Base-by-base conservation (phyloP, 331 rosid species). In the Quercus phellos region DNA sequence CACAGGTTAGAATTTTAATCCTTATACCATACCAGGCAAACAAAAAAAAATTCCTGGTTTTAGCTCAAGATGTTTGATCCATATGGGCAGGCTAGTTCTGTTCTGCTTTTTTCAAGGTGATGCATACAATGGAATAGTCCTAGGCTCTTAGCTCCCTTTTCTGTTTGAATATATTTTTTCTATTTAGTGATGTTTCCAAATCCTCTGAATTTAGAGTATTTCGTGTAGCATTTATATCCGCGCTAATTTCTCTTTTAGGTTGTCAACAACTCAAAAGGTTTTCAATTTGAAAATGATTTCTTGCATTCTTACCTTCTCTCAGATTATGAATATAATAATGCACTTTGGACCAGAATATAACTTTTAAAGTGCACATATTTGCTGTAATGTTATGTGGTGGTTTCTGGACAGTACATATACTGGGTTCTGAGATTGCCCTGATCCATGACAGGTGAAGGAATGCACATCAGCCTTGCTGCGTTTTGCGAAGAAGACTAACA, bases 401-500 rank as follows among this genome's bases (percentile, higher is more conserved):
- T 78, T 78, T 70, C 35, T 9, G 72, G 53, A 79, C 58, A 53
- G 63, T 51, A 82, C 78, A 72, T 72, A 27, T 68, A 55, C 29
- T 24, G 27, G 2, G 26, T 6, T 54, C 26, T 74, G 46, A 74
- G 4, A 55, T 56, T 59, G 32, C 22, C 64, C 26, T 64, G 5
- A 69, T 84, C 51, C 35, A 51, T 87, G 73, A 60, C 88, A 94
- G 99, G 92, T 94, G 79, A 94, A 88, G 88, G 99, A 94, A 85
- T 94, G 99, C 77, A 90, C 97, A 22, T 78, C 91, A 16, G 91
- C 97, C 75, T 80, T 94, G 91, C 91, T 92, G 84, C 89, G 87
- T 68, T 92, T 88, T 87, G 93, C 98, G 5, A 92, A 94, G 91
- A 88, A 73, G 55, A 94, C 97, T 19, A 86, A 89, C 58, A 83